Evolutionary conservation across 2,329 filamentous ascomycete species (phyloP), one percentile per base, ranked within the genome.

Genomic region (Hymenoscyphus salicellus): DNA sequence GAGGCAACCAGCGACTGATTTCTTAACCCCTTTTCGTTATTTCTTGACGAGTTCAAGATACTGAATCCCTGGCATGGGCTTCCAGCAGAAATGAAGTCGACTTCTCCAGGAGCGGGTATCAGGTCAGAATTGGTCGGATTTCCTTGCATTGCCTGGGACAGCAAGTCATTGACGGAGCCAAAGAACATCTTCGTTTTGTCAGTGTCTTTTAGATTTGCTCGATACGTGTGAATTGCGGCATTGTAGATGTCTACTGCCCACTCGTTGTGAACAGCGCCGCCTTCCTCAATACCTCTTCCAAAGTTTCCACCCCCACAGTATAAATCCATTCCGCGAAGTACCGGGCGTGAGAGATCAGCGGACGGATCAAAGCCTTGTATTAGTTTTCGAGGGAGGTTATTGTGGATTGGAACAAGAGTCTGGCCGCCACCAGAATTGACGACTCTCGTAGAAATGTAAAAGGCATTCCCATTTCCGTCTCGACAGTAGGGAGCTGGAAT

Each of bases 11-110:
- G 84, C 0, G 90, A 93, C 38, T 89, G 89, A 72, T 95, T 92
- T 65, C 86, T 85, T 5, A 86, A 76, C 8, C 90, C 88, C 3
- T 78, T 62, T 0, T 79, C 72, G 1, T 83, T 88, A 0, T 80
- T 78, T 70, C 82, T 86, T 69, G 88, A 76, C 0, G 69, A 70
- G 5, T 93, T 93, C 0, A 91, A 75, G 0, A 69, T 62, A 0
- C 90, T 93, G 71, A 92, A 95, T 0, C 89, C 91, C 17, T 89
- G 90, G 69, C 92, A 96, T 0, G 92, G 92, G 60, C 86, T 91
- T 0, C 92, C 92, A 1, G 85, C 91, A 1, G 84, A 84, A 8
- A 94, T 85, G 33, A 92, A 83, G 11, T 90, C 84, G 0, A 94
- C 84, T 0, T 87, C 79, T 0, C 88, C 89, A 0, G 89, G 80